These are phyloP conservation scores for Cordia subcordata DNA, from an alignment of 257 asterid species.

Conservation along the genomic window DNA sequence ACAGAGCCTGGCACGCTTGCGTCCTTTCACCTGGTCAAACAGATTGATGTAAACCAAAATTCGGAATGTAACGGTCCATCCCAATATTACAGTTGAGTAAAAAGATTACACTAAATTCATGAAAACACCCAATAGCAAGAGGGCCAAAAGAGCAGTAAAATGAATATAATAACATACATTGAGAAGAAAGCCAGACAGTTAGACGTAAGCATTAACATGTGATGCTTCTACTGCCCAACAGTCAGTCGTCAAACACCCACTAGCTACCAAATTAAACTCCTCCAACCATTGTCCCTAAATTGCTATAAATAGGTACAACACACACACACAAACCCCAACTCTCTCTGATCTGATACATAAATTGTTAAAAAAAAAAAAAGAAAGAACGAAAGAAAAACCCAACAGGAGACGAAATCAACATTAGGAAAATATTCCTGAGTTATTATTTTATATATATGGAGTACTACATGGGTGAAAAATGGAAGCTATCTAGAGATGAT, in stretches of 20 bases:
- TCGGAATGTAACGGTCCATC: too few relatives aligned
- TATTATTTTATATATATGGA: slow-evolving; percentile 38
- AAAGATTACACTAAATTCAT: too few relatives aligned
- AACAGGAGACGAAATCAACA: not conserved
- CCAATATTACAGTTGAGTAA: too few relatives aligned
- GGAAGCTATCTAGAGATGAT: slow-evolving; percentile 55
- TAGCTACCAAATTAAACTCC: not conserved
- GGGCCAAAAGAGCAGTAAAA: too few relatives aligned
- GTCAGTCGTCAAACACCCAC: slow-evolving; percentile 28
- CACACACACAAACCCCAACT: too few relatives aligned
- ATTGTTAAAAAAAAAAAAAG: too few relatives aligned
- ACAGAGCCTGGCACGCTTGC: too few relatives aligned
- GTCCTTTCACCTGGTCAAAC: too few relatives aligned
- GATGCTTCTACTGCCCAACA: slow-evolving; percentile 27
- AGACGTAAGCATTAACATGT: slow-evolving; percentile 49
- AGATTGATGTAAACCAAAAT: too few relatives aligned
- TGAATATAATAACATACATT: not conserved
- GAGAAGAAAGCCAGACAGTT: slow-evolving; percentile 26
- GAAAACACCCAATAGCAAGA: too few relatives aligned
- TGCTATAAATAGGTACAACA: slow-evolving; percentile 43
- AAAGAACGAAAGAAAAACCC: too few relatives aligned
- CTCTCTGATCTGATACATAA: too few relatives aligned
- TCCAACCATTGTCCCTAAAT: slow-evolving; percentile 15
- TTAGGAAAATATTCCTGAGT: not conserved
- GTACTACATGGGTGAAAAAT: slow-evolving; percentile 70